These are phyloP conservation scores for Wallacemonas sp. DNA, from an alignment of 208 protist genomes.

Conservation along the genomic window DNA sequence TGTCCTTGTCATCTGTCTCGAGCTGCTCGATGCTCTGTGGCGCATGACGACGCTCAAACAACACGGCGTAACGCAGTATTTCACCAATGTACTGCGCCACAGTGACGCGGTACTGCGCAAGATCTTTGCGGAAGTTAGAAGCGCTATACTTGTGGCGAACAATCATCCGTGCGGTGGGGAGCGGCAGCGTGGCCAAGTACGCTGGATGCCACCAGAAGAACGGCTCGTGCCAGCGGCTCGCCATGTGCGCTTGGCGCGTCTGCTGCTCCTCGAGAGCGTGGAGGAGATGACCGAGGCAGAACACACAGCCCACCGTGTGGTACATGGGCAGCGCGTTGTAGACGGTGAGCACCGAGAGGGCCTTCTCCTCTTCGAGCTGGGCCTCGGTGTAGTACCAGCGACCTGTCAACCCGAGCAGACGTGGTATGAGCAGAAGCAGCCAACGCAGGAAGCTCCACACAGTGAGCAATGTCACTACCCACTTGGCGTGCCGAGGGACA, in stretches of 20 bases:
- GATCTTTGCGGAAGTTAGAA: constrained; percentile 61
- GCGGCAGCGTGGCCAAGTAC: constrained; percentile 9
- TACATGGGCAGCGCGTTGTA: constrained; percentile 88
- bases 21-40: not conserved
- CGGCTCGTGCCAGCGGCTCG: constrained; percentile 5
- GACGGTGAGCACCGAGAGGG: constrained; percentile 39
- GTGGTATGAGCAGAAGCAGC: constrained; percentile 18
- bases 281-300: constrained; percentile 63
- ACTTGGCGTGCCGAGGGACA: not conserved
- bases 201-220: not conserved
- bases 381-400: not conserved
- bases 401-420: constrained; percentile 12
- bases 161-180: constrained; percentile 53
- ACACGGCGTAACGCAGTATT: constrained; percentile 78
- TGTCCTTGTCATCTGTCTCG: too few species aligned
- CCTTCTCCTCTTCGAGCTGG: constrained; percentile 14
- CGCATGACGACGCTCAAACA: constrained; percentile 36
- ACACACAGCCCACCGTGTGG: constrained; percentile 72
- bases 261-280: constrained; percentile 60
- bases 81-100: constrained; percentile 93
- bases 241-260: constrained; percentile 18
- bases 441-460: constrained; percentile 17
- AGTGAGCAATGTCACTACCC: constrained; percentile 16
- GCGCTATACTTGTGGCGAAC: constrained; percentile 75
- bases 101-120: constrained; percentile 62